Conservation (phyloP, 345 rosid genomes). For the rapeseed (Brassica napus) region DNA sequence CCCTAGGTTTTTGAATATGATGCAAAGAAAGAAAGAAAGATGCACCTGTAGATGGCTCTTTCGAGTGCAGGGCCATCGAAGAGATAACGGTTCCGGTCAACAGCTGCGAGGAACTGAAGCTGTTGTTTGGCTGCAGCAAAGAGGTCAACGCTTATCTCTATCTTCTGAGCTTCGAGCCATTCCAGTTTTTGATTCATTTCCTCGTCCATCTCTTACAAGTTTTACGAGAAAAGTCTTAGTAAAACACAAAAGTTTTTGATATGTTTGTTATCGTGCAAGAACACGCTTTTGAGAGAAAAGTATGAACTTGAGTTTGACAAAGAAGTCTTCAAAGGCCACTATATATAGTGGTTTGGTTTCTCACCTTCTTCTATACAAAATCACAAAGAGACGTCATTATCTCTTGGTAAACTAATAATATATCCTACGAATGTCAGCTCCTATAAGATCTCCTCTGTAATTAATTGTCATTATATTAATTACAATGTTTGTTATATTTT, state of each 20-base stretch:
- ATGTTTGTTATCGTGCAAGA: slow-evolving; percentile 1
- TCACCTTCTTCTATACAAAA: not conserved
- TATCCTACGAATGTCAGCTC: not conserved
- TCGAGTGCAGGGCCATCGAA: slow-evolving; percentile 71
- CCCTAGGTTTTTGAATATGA: not conserved
- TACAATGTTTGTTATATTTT: not conserved
- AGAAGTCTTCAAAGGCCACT: slow-evolving; percentile 3
- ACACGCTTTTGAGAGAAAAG: slow-evolving; percentile 9
- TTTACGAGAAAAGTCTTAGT: not conserved
- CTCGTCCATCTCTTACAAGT: slow-evolving; percentile 38
- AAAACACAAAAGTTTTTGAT: not conserved
- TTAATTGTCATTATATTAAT: not conserved
- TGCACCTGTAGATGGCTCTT: slow-evolving; percentile 75
- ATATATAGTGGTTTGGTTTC: slow-evolving; percentile 15
- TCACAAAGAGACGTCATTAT: not conserved
- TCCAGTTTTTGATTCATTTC: slow-evolving; percentile 51
- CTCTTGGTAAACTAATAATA: not conserved
- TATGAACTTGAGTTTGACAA: slow-evolving; percentile 13
- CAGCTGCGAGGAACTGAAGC: slow-evolving; percentile 69
- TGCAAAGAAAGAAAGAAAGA: not conserved
- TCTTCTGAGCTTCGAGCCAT: slow-evolving; percentile 79
- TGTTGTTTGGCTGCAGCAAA: slow-evolving; percentile 69
- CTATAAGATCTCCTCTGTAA: not conserved
- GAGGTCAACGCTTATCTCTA: slow-evolving; percentile 62
- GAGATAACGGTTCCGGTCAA: slow-evolving; percentile 75